These are phyloP conservation scores for Globisporangium barbulae DNA, from an alignment of 352 stramenopile genomes.

Conservation along the genomic window DNA sequence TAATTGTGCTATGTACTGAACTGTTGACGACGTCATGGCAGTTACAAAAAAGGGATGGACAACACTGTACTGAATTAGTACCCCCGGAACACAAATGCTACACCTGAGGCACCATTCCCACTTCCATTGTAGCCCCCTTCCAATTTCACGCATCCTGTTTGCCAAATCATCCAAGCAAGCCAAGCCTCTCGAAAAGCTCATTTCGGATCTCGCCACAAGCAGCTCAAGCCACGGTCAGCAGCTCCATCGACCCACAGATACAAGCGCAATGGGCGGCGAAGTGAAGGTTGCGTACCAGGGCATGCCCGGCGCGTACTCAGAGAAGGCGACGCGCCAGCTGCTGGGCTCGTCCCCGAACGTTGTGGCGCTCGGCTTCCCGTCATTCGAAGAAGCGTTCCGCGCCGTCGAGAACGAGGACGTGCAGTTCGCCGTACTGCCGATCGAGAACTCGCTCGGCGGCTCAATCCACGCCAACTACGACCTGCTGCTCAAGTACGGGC, in stretches of 20 bases:
- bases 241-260: neutral
- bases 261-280: conserved; percentile 27
- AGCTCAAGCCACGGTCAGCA: conserved; percentile 9
- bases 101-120: neutral
- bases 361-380: conserved; percentile 52
- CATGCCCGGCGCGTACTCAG: conserved; percentile 95
- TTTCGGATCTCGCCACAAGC: conserved; percentile 15
- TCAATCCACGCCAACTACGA: conserved; percentile 97
- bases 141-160: neutral
- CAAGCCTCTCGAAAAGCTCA: conserved; percentile 4
- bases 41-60: neutral
- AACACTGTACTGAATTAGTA: neutral
- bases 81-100: neutral
- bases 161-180: neutral
- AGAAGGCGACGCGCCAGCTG: conserved; percentile 95
- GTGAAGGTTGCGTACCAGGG: conserved; percentile 95
- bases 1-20: neutral
- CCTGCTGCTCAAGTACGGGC: conserved; percentile 62
- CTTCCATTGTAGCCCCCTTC: neutral
- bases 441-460: conserved; percentile 94
- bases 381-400: conserved; percentile 54
- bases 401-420: conserved; percentile 75
- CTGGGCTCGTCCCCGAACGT: conserved; percentile 65
- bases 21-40: neutral
- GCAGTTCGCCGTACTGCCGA: conserved; percentile 92